Evolutionary conservation across 345 rosid species (phyloP).

Genomic region (Raphanus raphanistrum): DNA sequence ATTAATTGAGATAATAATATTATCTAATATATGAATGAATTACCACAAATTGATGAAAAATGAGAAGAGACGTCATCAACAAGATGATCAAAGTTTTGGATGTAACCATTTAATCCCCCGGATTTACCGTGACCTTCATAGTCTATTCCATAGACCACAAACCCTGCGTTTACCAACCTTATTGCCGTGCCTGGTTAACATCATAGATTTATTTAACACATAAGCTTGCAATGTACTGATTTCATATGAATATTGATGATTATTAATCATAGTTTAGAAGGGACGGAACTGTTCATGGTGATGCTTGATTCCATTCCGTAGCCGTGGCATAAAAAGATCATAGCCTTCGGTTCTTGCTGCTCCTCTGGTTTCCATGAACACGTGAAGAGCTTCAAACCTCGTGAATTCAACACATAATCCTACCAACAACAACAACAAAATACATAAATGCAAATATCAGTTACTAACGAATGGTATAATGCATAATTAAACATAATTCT

Average conservation of each 20-base stretch:
- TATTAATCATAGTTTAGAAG: background rate
- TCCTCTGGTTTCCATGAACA: constrained; percentile 66
- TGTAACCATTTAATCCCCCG: constrained; percentile 50
- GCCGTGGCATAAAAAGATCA: constrained; percentile 83
- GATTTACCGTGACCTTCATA: constrained; percentile 93
- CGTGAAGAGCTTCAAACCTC: constrained; percentile 70
- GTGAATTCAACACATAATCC: constrained; percentile 56
- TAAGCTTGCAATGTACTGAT: background rate
- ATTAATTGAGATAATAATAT: background rate
- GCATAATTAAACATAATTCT: background rate
- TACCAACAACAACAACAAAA: constrained; percentile 21
- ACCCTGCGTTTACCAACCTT: constrained; percentile 63
- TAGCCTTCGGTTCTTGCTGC: constrained; percentile 59
- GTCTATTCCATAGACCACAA: constrained; percentile 70
- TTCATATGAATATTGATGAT: background rate
- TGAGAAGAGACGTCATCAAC: constrained; percentile 60
- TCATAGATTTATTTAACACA: background rate
- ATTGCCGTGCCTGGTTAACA: constrained; percentile 59
- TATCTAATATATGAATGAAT: background rate
- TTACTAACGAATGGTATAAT: background rate
- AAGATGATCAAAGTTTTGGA: constrained; percentile 51
- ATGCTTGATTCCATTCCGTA: constrained; percentile 94
- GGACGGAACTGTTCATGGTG: constrained; percentile 66
- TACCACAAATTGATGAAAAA: constrained; percentile 61
- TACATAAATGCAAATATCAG: background rate